These are phyloP conservation scores for Perkinsus olseni DNA, from an alignment of 169 alveolate genomes.

Conservation along the genomic window DNA sequence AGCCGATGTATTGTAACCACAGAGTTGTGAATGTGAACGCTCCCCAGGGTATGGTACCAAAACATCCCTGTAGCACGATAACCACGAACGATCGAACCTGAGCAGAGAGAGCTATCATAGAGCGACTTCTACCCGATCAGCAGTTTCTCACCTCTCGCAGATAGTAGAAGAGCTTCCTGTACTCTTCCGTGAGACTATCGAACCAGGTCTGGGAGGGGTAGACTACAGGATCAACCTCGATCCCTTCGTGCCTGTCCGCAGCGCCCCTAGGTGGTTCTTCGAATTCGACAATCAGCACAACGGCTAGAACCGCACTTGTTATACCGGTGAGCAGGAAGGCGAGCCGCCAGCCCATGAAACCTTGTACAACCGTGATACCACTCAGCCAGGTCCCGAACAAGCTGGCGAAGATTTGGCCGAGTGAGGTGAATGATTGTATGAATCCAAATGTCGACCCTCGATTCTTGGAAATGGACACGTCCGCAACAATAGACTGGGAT, in stretches of 20 bases:
- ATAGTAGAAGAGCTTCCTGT: not conserved
- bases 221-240: not conserved
- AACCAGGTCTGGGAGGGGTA: not conserved
- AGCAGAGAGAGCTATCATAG: not conserved
- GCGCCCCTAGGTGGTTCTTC: conserved; percentile 27
- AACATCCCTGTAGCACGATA: conserved; percentile 19
- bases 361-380: conserved; percentile 20
- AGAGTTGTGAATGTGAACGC: conserved; percentile 31
- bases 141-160: not conserved
- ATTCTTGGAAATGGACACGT: conserved; percentile 24
- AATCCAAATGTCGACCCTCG: conserved; percentile 34
- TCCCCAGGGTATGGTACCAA: conserved; percentile 39
- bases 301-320: conserved; percentile 21
- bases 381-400: conserved; percentile 28
- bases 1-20: conserved; percentile 33
- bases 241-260: not conserved
- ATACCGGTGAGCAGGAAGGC: conserved; percentile 28
- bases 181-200: not conserved
- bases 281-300: conserved; percentile 16
- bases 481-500: conserved; percentile 34
- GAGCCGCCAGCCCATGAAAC: conserved; percentile 36
- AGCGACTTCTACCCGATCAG: not conserved
- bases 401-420: conserved; percentile 33
- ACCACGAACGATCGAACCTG: not conserved
- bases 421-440: conserved; percentile 30